phyloP scores from a whole-genome alignment of 2,329 filamentous ascomycete species.

The Cryoendolithus antarcticus region DNA sequence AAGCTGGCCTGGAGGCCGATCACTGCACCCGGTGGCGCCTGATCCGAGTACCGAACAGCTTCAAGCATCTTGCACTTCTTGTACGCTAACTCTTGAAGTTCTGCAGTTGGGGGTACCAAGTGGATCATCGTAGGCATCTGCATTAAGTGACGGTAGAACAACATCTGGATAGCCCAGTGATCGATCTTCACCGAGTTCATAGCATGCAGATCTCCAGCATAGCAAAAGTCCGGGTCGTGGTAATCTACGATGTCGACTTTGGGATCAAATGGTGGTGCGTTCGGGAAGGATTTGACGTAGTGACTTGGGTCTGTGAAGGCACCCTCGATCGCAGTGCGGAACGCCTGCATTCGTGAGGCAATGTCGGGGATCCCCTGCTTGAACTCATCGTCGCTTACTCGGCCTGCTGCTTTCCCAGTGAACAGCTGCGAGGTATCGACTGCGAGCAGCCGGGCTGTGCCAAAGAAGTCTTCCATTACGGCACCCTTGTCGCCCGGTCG shows the following conservation, averaged over 20 bases:
- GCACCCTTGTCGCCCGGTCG: conserved; percentile 52
- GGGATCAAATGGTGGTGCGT: conserved; percentile 32
- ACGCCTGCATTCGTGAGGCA: conserved; percentile 37
- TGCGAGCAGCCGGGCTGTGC: conserved; percentile 58
- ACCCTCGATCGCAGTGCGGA: conserved; percentile 42
- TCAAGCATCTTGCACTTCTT: conserved; percentile 69
- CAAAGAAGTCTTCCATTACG: conserved; percentile 50
- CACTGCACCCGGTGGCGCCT: conserved; percentile 56
- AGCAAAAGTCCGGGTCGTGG: conserved; percentile 57
- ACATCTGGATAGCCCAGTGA: conserved; percentile 64
- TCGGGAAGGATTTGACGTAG: conserved; percentile 52
- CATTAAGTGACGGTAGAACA: conserved; percentile 66
- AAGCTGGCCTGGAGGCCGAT: conserved; percentile 64
- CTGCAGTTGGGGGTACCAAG: conserved; percentile 23
- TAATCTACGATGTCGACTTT: conserved; percentile 60
- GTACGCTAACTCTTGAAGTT: conserved; percentile 49
- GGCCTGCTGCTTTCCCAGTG: conserved; percentile 51
- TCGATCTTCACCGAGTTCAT: conserved; percentile 66
- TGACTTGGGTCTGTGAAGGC: conserved; percentile 49
- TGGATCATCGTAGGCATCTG: conserved; percentile 27
- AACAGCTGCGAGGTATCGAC: conserved; percentile 72
- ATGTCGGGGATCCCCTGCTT: conserved; percentile 41
- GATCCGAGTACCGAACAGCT: conserved; percentile 53
- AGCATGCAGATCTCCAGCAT: conserved; percentile 56
- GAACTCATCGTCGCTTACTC: conserved; percentile 56